Base-by-base conservation (phyloP, 1,284 basidiomycete genomes). In the Xerocomus amazonicus region DNA sequence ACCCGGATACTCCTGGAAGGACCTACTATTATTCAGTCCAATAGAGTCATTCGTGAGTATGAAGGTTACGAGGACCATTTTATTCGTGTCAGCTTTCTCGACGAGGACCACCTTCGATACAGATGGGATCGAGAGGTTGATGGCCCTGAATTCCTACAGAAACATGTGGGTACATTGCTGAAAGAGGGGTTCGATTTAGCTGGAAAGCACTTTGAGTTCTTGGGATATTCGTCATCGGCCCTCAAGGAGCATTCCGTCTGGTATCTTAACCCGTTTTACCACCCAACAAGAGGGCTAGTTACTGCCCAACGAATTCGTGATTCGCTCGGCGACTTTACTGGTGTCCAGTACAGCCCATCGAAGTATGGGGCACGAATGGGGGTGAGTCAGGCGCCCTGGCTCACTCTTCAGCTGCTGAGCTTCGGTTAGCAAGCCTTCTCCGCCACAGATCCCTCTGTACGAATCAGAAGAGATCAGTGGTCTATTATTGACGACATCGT, bases 301-400 rank as follows among this genome's bases (percentile, higher is more conserved):
- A 75, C 73, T 19, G 77, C 83, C 0, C 69, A 77, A 31, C 68
- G 53, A 14, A 88, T 92, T 48, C 75, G 89, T 23, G 58, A 70
- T 23, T 70, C 71, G 14, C 72, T 90, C 14, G 89, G 88, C 12
- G 73, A 86, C 58, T 90, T 91, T 61, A 59, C 71, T 0, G 62
- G 68, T 3, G 74, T 87, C 17, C 73, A 84, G 39, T 68, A 62
- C 42, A 74, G 72, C 32, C 88, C 89, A 6, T 87, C 88, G 1
- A 87, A 86, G 61, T 90, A 82, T 61, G 89, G 87, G 9, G 90
- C 90, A 13, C 77, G 90, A 29, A 72, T 92, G 57, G 85, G 86
- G 7, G 67, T 70, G n/a, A 29, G 68, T 45, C 34, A 33, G 14
- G 13, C 6, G 4, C 13, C 1, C 8, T 8, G 19, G 16, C 23